These are phyloP conservation scores for Glycyrrhiza uralensis DNA, from an alignment of 306 rosid genomes.

Conservation along the genomic window DNA sequence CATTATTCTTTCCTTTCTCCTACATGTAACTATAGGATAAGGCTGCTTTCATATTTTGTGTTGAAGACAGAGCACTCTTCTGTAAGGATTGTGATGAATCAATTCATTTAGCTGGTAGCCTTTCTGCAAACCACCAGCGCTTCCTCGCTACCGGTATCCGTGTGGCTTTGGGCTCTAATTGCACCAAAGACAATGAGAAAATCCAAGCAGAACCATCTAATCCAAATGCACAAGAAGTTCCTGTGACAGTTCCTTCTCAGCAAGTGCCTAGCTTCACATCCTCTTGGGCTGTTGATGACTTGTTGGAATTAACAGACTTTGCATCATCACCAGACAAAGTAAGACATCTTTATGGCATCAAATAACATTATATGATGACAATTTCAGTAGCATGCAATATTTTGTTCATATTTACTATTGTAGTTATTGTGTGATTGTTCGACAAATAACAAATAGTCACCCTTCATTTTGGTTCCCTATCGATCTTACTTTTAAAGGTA, in stretches of 20 bases:
- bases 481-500: no score
- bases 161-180: constrained; percentile 65
- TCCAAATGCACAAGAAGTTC: constrained; percentile 43
- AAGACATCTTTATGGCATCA: constrained; percentile 11
- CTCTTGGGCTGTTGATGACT: constrained; percentile 86
- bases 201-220: constrained; percentile 63
- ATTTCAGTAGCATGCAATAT: background rate
- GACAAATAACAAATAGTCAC: background rate
- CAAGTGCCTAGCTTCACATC: constrained; percentile 54
- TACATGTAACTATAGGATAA: constrained; percentile 58
- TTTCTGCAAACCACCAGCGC: constrained; percentile 90
- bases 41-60: constrained; percentile 94
- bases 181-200: constrained; percentile 52
- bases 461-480: background rate
- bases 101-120: constrained; percentile 67
- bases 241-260: constrained; percentile 46
- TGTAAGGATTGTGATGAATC: constrained; percentile 96
- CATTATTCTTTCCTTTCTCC: background rate
- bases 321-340: constrained; percentile 71
- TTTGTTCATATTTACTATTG: background rate
- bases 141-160: constrained; percentile 90
- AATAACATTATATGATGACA: no score
- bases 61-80: constrained; percentile 93
- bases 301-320: constrained; percentile 64
- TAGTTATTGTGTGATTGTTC: background rate